These are phyloP conservation scores for Cyclotella baltica DNA, from an alignment of 108 stramenopile genomes.

Conservation along the genomic window DNA sequence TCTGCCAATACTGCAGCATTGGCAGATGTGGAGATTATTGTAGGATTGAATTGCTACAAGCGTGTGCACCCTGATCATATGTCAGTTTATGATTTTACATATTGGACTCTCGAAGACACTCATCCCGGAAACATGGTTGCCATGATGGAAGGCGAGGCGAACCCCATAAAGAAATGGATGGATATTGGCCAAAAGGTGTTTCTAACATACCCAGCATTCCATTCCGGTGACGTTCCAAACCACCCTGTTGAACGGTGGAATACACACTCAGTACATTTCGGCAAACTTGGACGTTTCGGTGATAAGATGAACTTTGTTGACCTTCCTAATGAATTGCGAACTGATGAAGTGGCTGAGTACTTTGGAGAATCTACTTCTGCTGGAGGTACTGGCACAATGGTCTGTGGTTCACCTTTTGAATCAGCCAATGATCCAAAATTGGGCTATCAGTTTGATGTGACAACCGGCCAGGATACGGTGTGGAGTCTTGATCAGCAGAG, in stretches of 20 bases:
- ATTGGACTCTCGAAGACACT: constrained; percentile 40
- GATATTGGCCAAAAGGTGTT: constrained; percentile 29
- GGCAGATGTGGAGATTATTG: constrained; percentile 31
- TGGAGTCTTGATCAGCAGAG: constrained; percentile 55
- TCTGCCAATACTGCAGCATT: constrained; percentile 10
- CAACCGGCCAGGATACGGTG: constrained; percentile 27
- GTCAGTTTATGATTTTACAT: constrained; percentile 50
- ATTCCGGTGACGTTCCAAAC: constrained; percentile 14
- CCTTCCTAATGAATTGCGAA: constrained; percentile 46
- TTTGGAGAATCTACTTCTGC: constrained; percentile 37
- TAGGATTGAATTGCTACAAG: constrained; percentile 33
- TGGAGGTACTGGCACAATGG: constrained; percentile 36
- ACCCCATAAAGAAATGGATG: constrained; percentile 56
- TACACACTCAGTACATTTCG: constrained; percentile 33
- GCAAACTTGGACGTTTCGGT: constrained; percentile 40
- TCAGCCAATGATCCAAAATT: constrained; percentile 55
- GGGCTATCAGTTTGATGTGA: constrained; percentile 31
- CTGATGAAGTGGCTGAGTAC: constrained; percentile 45
- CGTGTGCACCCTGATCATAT: constrained; percentile 53
- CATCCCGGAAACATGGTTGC: constrained; percentile 55
- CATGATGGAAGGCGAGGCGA: constrained; percentile 30
- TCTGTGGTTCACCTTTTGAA: constrained; percentile 73
- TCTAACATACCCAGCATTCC: constrained; percentile 31
- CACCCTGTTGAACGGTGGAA: constrained; percentile 50
- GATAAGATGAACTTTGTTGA: constrained; percentile 41